phyloP scores from a whole-genome alignment of 139 green algal species.

The Klebsormidium nitens region DNA sequence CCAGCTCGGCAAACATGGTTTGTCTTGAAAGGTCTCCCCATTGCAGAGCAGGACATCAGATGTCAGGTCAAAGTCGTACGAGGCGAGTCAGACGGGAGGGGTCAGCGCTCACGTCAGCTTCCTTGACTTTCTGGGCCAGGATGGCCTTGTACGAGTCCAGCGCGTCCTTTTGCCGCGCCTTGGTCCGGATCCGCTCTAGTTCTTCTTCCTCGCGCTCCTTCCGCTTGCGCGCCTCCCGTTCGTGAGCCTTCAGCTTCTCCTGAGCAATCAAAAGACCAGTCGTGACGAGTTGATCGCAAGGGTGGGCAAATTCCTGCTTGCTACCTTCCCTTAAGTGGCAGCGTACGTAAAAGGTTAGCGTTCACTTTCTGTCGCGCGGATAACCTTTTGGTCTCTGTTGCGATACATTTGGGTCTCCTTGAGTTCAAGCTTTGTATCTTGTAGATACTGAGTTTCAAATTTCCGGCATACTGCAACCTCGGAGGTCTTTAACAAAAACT shows the following conservation, averaged over 20 bases:
- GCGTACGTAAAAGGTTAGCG: constrained; percentile 7
- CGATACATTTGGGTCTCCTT: no score
- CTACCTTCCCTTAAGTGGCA: constrained; percentile 1
- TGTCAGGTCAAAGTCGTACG: no score
- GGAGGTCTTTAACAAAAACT: no score
- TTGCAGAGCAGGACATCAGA: no score
- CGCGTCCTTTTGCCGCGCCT: constrained; percentile 13
- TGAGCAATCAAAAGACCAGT: constrained; percentile 19
- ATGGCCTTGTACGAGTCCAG: constrained; percentile 3
- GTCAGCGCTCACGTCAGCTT: constrained; percentile 26
- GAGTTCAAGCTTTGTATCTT: constrained; percentile 1
- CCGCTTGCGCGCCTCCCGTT: constrained; percentile 21
- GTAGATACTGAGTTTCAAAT: constrained; percentile 5
- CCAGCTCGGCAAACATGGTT: no score
- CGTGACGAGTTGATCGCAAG: constrained; percentile 6
- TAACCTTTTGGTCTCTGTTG: no score
- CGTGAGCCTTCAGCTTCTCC: constrained; percentile 11
- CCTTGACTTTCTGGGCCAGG: constrained; percentile 17
- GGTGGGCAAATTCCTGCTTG: no score
- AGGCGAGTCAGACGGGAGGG: no score
- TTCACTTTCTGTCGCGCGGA: no score
- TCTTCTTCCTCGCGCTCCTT: constrained; percentile 30
- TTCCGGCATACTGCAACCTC: no score
- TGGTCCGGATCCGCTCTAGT: background rate
- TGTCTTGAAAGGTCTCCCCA: no score